Base-by-base conservation (phyloP, 176 grass and related monocot genomes). In the Chloris gayana region DNA sequence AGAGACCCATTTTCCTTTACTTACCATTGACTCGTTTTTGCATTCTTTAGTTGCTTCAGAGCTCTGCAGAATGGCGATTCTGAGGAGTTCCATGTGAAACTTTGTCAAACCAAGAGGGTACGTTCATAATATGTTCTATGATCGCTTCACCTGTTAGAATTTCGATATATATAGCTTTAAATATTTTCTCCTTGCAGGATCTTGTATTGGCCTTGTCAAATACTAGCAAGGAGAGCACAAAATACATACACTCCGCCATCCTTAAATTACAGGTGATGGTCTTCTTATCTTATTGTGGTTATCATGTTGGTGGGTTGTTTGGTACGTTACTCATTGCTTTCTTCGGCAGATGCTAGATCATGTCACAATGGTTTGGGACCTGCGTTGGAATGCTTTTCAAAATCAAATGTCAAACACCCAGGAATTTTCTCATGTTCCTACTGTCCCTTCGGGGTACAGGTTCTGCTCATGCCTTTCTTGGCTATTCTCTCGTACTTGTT, bases 151-250 rank as follows among this genome's bases (percentile, higher is more conserved):
- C 53, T 27, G 14, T 79, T 80, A 64, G 30, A 78, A 49, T 60
- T 88, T 14, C 29, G 45, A 17, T 61, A 24, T 73, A 29, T 67
- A 34, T 72, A 50, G 73, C 76, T 83, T 74, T 27, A 46, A 58
- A 57, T 41, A 61, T 67, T 73, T 67, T 70, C 60, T 22, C 34
- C 30, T 88, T 72, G 0, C 82, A 97, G 94, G 89, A 94, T 88
- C 77, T 97, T 83, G 82, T 97, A 56, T 75, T 91, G 73, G 88
- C 80, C 79, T 87, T 92, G 47, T 87, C 94, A 80, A 92, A 88
- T 88, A 80, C 94, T 86, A 97, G 94, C 85, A 94, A 91, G 84
- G 94, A 97, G 77, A 90, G 91, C 87, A 97, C 89, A 24, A 91
- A 90, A 88, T 90, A 87, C 80, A 97, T 97, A 49, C 91, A 97